Base-by-base conservation (phyloP, 495 filamentous ascomycete species). In the Penicillium paradoxum region DNA sequence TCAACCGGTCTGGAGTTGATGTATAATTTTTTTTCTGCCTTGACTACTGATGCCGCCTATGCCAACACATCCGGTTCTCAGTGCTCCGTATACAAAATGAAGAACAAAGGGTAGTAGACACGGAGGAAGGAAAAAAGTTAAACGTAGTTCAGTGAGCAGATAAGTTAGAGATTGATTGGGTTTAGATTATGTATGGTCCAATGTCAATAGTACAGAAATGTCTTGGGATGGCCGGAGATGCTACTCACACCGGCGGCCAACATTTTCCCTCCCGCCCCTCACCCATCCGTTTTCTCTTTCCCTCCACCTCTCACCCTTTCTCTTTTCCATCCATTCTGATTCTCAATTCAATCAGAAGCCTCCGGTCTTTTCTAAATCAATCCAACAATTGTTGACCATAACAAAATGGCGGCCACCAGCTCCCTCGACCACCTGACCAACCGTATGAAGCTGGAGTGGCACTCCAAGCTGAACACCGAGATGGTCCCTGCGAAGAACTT, bases 381-480 rank as follows among this genome's bases (percentile, higher is more conserved):
- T 47, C 32, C 54, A 48, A 50, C 51, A 49, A 40, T 58, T 53
- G 54, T 56, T 51, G 50, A 68, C 40, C 53, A 58, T 21, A 59
- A 52, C 59, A 74, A 63, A 67, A 76, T 76, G 72, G 72, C 73
- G 47, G 69, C 69, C 60, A 72, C 59, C 38, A 79, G 69, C 59
- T 85, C 89, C 62, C 79, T 93, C 63, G 87, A 91, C 68, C 90
- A 95, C 69, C 79, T 95, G 66, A 75, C 79, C 62, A 90, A 88
- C 66, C 74, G 79, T 70, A 91, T 87, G 73, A 87, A 86, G 76
- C 87, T 95, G 61, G 87, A 93, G 76, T 98, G 93, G 93, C 84
- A 95, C 58, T 83, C 89, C 63, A 79, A 86, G 73, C 79, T 88
- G 50, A 82, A 83, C 74, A 91, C 89, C 49, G 84, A 90, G 60